Percentiles rank a stretch among this genome's conserved stretches.
phyloP scores from a whole-genome alignment of 2,329 filamentous ascomycete genomes.

The Mollisiaceae sp. region DNA sequence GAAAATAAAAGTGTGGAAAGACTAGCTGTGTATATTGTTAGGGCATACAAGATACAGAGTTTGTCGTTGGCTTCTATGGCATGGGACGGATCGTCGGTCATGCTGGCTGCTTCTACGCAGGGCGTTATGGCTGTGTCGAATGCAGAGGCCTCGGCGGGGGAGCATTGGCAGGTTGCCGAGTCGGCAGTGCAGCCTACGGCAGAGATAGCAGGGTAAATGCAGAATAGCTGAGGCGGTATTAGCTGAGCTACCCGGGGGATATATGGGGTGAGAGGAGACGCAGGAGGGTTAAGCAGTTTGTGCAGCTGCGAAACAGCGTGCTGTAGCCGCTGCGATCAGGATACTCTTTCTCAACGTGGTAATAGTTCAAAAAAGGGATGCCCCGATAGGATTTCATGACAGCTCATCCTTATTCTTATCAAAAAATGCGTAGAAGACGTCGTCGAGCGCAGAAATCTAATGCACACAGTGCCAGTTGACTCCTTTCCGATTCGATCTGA shows the following conservation, averaged over 20 bases:
- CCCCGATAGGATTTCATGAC: not conserved
- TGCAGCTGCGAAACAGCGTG: not conserved
- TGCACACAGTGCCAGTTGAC: not conserved
- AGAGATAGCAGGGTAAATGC: not conserved
- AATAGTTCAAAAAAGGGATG: not conserved
- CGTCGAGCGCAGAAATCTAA: not conserved
- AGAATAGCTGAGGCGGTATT: not conserved
- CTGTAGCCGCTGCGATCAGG: not conserved
- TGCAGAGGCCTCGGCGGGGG: not conserved
- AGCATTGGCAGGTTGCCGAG: conserved; percentile 3
- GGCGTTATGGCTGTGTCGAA: not conserved
- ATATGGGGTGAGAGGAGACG: not conserved
- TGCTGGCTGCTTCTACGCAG: conserved; percentile 5
- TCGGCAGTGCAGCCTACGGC: not conserved
- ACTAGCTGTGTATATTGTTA: not conserved
- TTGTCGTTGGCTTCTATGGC: not conserved
- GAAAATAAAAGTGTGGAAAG: not conserved
- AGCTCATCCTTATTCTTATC: not conserved
- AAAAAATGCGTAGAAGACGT: not conserved
- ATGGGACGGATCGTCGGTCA: not conserved
- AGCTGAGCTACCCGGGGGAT: not conserved
- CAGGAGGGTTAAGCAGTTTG: not conserved
- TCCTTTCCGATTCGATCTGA: not conserved
- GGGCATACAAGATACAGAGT: not conserved
- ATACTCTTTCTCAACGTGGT: not conserved